phyloP scores from a whole-genome alignment of 2,329 filamentous ascomycete species.

The Ceratocystis diversiconidia region DNA sequence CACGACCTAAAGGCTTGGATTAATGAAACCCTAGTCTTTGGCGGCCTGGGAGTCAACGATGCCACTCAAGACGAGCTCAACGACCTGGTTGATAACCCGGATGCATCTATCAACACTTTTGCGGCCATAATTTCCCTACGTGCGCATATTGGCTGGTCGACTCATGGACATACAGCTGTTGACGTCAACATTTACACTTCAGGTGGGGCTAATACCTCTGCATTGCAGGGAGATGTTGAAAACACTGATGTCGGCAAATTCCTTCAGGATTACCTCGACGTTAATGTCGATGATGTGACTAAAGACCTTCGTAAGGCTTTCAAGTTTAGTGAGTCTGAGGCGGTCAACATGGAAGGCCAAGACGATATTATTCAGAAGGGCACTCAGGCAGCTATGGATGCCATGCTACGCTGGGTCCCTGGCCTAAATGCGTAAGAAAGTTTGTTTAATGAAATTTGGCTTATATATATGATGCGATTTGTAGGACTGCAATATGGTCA shows the following conservation, averaged over 20 bases:
- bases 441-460: slow-evolving; percentile 1
- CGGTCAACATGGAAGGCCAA: background rate
- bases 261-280: slow-evolving; percentile 59
- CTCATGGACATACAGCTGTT: slow-evolving; percentile 82
- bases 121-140: slow-evolving; percentile 76
- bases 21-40: slow-evolving; percentile 48
- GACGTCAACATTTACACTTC: slow-evolving; percentile 96
- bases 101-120: slow-evolving; percentile 44
- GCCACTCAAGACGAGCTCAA: slow-evolving; percentile 57
- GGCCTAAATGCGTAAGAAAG: background rate
- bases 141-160: slow-evolving; percentile 84
- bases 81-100: slow-evolving; percentile 44
- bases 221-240: slow-evolving; percentile 74
- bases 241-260: slow-evolving; percentile 87
- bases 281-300: slow-evolving; percentile 69
- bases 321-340: background rate
- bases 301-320: slow-evolving; percentile 46
- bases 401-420: slow-evolving; percentile 16
- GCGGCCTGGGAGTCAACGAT: slow-evolving; percentile 65
- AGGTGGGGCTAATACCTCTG: slow-evolving; percentile 45
- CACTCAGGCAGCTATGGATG: slow-evolving; percentile 14
- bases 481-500: background rate
- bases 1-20: slow-evolving; percentile 48
- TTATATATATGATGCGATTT: slow-evolving; percentile 20
- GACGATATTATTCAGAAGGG: slow-evolving; percentile 10